These are phyloP conservation scores for Anthracocystis setariae DNA, from an alignment of 1,284 basidiomycete genomes.

Conservation along the genomic window DNA sequence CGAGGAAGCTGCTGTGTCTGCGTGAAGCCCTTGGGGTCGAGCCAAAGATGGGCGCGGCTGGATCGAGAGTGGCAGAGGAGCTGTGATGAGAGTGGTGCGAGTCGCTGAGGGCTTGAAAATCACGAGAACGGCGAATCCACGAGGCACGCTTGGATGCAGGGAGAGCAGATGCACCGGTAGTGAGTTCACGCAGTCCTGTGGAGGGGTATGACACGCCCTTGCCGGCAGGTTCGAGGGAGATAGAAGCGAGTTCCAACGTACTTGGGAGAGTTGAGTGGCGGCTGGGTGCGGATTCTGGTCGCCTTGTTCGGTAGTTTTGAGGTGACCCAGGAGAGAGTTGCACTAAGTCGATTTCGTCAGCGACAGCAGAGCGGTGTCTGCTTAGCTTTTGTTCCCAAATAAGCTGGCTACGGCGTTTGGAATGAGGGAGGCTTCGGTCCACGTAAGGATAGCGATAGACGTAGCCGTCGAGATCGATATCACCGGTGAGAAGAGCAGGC, in stretches of 20 bases:
- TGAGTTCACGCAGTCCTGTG: conserved; percentile 32
- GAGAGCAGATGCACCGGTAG: conserved; percentile 38
- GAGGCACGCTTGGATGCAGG: conserved; percentile 42
- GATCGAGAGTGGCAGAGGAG: conserved; percentile 10
- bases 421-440: conserved; percentile 24
- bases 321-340: background rate
- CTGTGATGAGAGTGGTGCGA: conserved; percentile 17
- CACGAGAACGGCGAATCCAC: conserved; percentile 30
- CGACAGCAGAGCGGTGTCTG: conserved; percentile 25
- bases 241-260: conserved; percentile 23
- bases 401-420: conserved; percentile 42
- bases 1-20: conserved; percentile 45
- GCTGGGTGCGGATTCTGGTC: conserved; percentile 32
- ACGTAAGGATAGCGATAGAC: conserved; percentile 39
- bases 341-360: background rate
- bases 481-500: conserved; percentile 17
- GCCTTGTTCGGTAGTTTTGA: conserved; percentile 11
- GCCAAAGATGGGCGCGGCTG: conserved; percentile 6
- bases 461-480: conserved; percentile 21
- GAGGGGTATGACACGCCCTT: conserved; percentile 3
- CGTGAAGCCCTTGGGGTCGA: conserved; percentile 17
- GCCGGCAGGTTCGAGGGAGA: conserved; percentile 4
- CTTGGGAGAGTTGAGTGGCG: conserved; percentile 6
- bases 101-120: conserved; percentile 37
- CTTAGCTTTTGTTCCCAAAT: conserved; percentile 44